Evolutionary conservation across 2,329 filamentous ascomycete species (phyloP).

Genomic region (Phyllosticta citrichinensis): DNA sequence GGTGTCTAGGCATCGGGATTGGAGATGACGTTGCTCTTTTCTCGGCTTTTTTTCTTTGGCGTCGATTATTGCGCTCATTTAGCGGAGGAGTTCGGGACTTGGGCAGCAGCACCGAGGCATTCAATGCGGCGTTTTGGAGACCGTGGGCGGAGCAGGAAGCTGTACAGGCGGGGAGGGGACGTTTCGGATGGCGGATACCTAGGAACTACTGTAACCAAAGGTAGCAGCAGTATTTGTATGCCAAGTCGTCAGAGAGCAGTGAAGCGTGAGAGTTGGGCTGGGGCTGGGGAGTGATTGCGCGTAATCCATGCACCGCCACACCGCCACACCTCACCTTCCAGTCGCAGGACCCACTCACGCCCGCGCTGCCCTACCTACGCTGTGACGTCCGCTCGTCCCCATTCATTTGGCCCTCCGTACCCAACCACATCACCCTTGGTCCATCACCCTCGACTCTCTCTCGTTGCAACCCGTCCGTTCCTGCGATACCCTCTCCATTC

Average conservation of each 20-base stretch:
- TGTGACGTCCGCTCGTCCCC: slow-evolving; percentile 8
- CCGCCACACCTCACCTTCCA: not conserved
- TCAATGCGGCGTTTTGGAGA: not conserved
- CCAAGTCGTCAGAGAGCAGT: not conserved
- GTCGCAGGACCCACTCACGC: not conserved
- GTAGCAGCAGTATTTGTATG: not conserved
- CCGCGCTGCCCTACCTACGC: slow-evolving; percentile 7
- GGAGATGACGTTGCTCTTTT: not conserved
- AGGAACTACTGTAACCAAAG: not conserved
- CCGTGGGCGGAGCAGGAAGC: not conserved
- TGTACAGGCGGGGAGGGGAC: not conserved
- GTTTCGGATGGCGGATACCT: not conserved
- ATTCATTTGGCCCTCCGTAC: slow-evolving; percentile 9
- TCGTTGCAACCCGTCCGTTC: slow-evolving; percentile 4
- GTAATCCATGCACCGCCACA: slow-evolving; percentile 3
- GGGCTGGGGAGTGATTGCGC: not conserved
- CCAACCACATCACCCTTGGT: slow-evolving; percentile 10
- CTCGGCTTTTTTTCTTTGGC: not conserved
- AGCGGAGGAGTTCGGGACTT: slow-evolving; percentile 2
- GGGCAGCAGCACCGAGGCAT: slow-evolving; percentile 4
- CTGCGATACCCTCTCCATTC: not conserved
- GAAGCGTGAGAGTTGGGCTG: not conserved
- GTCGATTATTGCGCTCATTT: not conserved
- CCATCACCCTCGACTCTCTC: not conserved
- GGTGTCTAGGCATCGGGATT: not conserved